phyloP scores from a whole-genome alignment of 305 asterid species.

The Fraxinus dipetala region DNA sequence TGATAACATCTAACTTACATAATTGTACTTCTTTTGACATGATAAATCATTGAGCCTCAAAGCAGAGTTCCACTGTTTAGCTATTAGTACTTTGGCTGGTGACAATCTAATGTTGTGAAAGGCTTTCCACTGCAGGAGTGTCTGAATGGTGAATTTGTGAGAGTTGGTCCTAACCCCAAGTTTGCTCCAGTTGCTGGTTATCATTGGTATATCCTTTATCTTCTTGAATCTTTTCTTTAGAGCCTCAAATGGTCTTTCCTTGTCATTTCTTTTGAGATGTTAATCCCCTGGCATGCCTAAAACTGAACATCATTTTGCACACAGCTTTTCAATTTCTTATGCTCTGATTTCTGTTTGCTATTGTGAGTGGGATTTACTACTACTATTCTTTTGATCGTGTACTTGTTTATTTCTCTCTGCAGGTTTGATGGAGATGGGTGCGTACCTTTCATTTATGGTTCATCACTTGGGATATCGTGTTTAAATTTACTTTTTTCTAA shows the following conservation, averaged over 20 bases:
- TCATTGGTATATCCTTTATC: slow-evolving; percentile 60
- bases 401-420: slow-evolving; percentile 32
- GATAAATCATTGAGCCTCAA: neutral
- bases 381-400: slow-evolving; percentile 15
- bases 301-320: neutral
- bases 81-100: neutral
- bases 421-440: slow-evolving; percentile 99
- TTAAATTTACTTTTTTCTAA: neutral
- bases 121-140: slow-evolving; percentile 58
- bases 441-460: slow-evolving; percentile 33
- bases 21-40: neutral
- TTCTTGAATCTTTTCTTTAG: neutral
- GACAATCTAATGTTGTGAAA: slow-evolving; percentile 10
- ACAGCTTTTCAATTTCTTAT: slow-evolving; percentile 1
- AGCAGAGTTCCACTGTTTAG: neutral
- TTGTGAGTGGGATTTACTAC: slow-evolving; percentile 4
- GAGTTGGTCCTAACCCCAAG: slow-evolving; percentile 94
- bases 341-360: slow-evolving; percentile 3
- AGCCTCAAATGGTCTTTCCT: neutral
- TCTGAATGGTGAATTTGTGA: slow-evolving; percentile 93
- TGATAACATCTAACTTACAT: neutral
- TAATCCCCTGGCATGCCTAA: neutral
- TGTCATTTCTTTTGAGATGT: neutral
- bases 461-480: slow-evolving; percentile 9
- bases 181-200: slow-evolving; percentile 94